Percentiles rank a stretch among this genome's conserved stretches.
phyloP scores from a whole-genome alignment of 129 eudicot species.

The Cynara cardunculus region DNA sequence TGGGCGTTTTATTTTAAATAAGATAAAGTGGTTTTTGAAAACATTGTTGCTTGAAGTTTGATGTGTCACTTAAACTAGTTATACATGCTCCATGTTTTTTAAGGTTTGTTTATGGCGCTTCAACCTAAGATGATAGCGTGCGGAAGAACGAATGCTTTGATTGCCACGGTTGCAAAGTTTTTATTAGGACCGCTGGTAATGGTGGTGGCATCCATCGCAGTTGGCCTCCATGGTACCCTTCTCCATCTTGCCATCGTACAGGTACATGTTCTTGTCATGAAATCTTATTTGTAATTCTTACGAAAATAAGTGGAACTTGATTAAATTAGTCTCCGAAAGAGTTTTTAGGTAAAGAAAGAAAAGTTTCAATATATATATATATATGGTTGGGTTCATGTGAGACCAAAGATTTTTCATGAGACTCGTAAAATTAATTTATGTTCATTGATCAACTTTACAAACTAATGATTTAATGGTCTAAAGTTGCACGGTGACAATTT shows the following conservation, averaged over 20 bases:
- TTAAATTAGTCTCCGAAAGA: not conserved
- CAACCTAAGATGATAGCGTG: constrained; percentile 70
- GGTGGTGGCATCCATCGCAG: constrained; percentile 44
- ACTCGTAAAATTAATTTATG: too few relatives aligned
- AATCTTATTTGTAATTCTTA: not conserved
- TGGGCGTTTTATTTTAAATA: too few relatives aligned
- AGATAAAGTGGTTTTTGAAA: not conserved
- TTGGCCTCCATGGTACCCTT: constrained; percentile 40
- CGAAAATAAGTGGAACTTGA: not conserved
- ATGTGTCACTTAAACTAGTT: not conserved
- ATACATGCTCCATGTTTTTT: not conserved
- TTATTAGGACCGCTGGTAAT: constrained; percentile 48
- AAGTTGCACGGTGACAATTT: too few relatives aligned
- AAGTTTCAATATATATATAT: not conserved
- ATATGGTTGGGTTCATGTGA: too few relatives aligned
- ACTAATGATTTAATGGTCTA: too few relatives aligned
- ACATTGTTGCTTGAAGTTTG: not conserved
- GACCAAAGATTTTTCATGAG: too few relatives aligned
- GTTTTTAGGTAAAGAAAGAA: not conserved
- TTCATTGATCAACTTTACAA: too few relatives aligned
- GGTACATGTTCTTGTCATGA: constrained; percentile 27
- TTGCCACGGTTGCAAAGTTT: constrained; percentile 48
- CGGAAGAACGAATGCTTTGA: constrained; percentile 43
- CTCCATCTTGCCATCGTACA: constrained; percentile 55
- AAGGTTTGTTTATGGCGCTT: constrained; percentile 78